Percentiles rank a stretch among this genome's conserved stretches.
Conservation (phyloP, 2,329 filamentous ascomycete genomes). For the Trichoderma sp. region DNA sequence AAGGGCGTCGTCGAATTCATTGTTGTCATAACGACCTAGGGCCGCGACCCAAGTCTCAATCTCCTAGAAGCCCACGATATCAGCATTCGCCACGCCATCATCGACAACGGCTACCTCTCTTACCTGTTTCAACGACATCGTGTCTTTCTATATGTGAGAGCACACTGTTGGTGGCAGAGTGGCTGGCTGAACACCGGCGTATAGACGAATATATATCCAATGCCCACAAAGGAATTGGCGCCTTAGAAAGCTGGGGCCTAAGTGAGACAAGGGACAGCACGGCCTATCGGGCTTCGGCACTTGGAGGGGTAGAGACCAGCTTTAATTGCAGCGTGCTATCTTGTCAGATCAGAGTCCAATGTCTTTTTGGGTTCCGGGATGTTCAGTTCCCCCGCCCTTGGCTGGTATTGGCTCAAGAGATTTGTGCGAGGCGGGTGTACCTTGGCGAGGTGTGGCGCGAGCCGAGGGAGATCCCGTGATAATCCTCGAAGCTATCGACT, state of each 20-base stretch:
- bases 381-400: slow-evolving; percentile 16
- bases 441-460: slow-evolving; percentile 21
- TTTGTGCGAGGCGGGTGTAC: slow-evolving; percentile 10
- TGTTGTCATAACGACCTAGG: slow-evolving; percentile 90
- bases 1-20: slow-evolving; percentile 91
- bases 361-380: neutral
- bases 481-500: slow-evolving; percentile 3
- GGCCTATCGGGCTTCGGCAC: neutral
- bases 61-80: slow-evolving; percentile 61
- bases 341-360: slow-evolving; percentile 2
- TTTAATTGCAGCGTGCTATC: slow-evolving; percentile 6
- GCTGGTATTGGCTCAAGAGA: slow-evolving; percentile 3
- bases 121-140: slow-evolving; percentile 65
- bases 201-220: slow-evolving; percentile 1
- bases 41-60: slow-evolving; percentile 98
- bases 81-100: neutral
- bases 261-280: neutral
- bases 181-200: neutral
- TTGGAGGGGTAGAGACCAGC: neutral
- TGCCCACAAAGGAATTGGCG: neutral
- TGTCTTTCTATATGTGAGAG: slow-evolving; percentile 20
- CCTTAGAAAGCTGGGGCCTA: neutral
- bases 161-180: neutral
- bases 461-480: slow-evolving; percentile 16
- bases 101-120: slow-evolving; percentile 22